Conservation (phyloP, 352 stramenopile genomes). For the Phytophthora nicotianae region DNA sequence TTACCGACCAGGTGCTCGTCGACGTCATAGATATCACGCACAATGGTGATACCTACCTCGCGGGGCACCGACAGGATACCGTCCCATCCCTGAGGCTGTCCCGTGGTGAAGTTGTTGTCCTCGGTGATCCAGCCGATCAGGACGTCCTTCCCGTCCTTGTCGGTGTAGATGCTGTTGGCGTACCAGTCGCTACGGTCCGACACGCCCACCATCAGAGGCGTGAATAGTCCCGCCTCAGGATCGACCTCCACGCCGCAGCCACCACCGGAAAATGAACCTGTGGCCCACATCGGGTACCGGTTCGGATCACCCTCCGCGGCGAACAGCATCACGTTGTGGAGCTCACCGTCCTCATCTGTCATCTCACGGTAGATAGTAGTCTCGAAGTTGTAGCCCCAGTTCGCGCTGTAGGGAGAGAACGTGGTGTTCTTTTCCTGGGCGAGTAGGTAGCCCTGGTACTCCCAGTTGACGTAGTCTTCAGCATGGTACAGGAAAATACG, state of each 20-base stretch:
- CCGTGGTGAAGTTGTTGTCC: slow-evolving; percentile 49
- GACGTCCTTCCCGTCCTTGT: slow-evolving; percentile 62
- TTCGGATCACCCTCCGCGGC: slow-evolving; percentile 53
- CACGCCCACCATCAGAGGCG: slow-evolving; percentile 61
- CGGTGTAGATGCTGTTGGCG: slow-evolving; percentile 69
- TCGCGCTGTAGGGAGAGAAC: slow-evolving; percentile 61
- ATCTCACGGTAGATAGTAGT: slow-evolving; percentile 70
- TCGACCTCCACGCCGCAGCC: slow-evolving; percentile 29
- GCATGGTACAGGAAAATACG: slow-evolving; percentile 74
- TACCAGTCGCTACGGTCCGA: slow-evolving; percentile 74
- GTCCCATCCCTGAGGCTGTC: slow-evolving; percentile 71
- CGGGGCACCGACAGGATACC: slow-evolving; percentile 66
- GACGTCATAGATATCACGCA: slow-evolving; percentile 56
- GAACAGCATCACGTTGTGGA: slow-evolving; percentile 72
- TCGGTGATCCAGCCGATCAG: slow-evolving; percentile 71
- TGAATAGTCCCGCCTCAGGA: slow-evolving; percentile 44
- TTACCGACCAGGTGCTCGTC: slow-evolving; percentile 50
- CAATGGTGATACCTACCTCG: slow-evolving; percentile 54
- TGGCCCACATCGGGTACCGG: slow-evolving; percentile 71
- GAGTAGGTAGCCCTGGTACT: slow-evolving; percentile 70
- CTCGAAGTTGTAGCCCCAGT: slow-evolving; percentile 74
- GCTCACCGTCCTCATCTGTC: slow-evolving; percentile 55
- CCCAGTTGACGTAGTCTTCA: slow-evolving; percentile 63
- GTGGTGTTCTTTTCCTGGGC: slow-evolving; percentile 64
- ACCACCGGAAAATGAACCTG: slow-evolving; percentile 38